A percentile compares a stretch with the other conserved stretches of the same genome.
Evolutionary conservation across 441 rosid genomes (phyloP).

Genomic region (Adansonia rubrostipa): DNA sequence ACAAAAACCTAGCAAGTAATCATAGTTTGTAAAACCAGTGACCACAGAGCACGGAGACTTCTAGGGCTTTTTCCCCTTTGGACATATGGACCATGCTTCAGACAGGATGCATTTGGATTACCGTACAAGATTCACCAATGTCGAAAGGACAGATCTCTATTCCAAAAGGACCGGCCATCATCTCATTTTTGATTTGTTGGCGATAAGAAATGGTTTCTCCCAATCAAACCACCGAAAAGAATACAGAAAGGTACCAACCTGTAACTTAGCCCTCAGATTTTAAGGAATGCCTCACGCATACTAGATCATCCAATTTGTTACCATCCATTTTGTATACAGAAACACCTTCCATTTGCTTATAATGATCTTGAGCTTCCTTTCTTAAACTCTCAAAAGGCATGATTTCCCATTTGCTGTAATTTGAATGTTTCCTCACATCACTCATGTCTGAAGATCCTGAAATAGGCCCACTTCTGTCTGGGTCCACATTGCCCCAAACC

Average conservation of each 20-base stretch:
- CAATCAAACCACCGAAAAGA: background rate
- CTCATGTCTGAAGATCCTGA: conserved; percentile 94
- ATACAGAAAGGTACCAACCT: conserved; percentile 13
- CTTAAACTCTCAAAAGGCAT: conserved; percentile 83
- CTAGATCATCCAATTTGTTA: conserved; percentile 90
- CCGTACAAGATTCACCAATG: background rate
- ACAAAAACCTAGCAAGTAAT: background rate
- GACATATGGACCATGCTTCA: background rate
- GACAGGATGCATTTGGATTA: background rate
- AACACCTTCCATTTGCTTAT: conserved; percentile 70
- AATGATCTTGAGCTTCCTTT: conserved; percentile 86
- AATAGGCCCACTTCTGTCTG: conserved; percentile 56
- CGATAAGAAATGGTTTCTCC: background rate
- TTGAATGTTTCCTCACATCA: conserved; percentile 64
- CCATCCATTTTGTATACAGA: conserved; percentile 98
- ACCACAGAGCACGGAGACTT: background rate
- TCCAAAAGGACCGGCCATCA: background rate
- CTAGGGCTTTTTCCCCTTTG: background rate
- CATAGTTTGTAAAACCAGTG: background rate
- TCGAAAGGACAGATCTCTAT: background rate
- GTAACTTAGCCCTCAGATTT: conserved; percentile 44
- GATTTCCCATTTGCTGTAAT: conserved; percentile 90
- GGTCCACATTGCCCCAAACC: conserved; percentile 80
- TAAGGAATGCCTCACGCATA: conserved; percentile 71
- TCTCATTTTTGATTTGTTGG: background rate